phyloP scores from a whole-genome alignment of 2,329 filamentous ascomycete genomes.

The Phialemoniopsis sp. region DNA sequence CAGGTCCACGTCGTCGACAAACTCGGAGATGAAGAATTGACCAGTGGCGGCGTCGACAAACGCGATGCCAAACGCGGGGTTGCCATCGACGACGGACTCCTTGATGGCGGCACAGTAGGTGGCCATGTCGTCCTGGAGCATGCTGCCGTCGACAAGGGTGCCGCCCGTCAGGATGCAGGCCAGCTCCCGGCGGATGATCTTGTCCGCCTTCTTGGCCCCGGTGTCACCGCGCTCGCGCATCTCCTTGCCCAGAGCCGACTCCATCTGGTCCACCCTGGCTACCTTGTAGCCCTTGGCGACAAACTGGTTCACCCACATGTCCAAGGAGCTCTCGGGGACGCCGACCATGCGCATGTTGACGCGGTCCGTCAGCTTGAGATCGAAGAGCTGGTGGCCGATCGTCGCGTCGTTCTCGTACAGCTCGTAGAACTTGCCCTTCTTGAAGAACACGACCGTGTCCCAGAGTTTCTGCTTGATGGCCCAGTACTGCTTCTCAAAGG shows the following conservation, averaged over 20 bases:
- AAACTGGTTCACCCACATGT: slow-evolving; percentile 97
- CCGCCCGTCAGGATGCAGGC: slow-evolving; percentile 88
- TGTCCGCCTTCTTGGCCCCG: slow-evolving; percentile 67
- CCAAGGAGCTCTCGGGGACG: slow-evolving; percentile 91
- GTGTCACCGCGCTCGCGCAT: slow-evolving; percentile 85
- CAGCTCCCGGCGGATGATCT: slow-evolving; percentile 88
- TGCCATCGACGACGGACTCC: slow-evolving; percentile 63
- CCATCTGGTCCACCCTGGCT: slow-evolving; percentile 92
- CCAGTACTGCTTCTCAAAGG: slow-evolving; percentile 99
- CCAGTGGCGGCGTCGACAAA: slow-evolving; percentile 96
- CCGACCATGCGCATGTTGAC: slow-evolving; percentile 99
- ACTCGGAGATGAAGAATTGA: slow-evolving; percentile 90
- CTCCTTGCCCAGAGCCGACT: slow-evolving; percentile 92
- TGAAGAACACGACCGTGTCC: slow-evolving; percentile 98
- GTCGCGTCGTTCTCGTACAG: slow-evolving; percentile 97
- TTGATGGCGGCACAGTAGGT: slow-evolving; percentile 97
- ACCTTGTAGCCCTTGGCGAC: slow-evolving; percentile 98
- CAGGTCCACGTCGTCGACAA: slow-evolving; percentile 85
- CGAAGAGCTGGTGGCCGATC: slow-evolving; percentile 92
- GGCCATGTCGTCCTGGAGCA: slow-evolving; percentile 97
- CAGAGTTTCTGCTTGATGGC: slow-evolving; percentile 97
- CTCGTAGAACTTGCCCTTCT: slow-evolving; percentile 99
- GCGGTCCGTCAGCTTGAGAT: slow-evolving; percentile 93
- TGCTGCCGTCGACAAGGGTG: slow-evolving; percentile 89
- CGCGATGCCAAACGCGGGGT: slow-evolving; percentile 83